phyloP scores from a whole-genome alignment of 2,329 filamentous ascomycete genomes.

The Aspergillus sojae region DNA sequence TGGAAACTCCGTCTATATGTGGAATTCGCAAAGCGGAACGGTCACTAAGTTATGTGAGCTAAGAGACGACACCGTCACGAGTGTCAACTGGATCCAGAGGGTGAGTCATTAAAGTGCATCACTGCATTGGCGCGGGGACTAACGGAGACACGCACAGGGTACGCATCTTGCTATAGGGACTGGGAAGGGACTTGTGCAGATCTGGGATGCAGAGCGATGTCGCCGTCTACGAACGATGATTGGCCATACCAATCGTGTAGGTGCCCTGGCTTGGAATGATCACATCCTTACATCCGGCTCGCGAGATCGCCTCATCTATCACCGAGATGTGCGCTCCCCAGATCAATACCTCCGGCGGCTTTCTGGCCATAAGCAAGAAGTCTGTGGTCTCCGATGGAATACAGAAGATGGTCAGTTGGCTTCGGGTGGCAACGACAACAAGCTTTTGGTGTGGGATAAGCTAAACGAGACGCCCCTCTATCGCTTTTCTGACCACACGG shows the following conservation, averaged over 20 bases:
- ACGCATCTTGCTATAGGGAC: conserved; percentile 96
- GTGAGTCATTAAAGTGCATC: conserved; percentile 39
- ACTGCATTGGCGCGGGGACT: conserved; percentile 11
- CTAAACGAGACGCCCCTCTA: conserved; percentile 87
- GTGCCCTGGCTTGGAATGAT: conserved; percentile 94
- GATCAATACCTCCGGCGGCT: conserved; percentile 88
- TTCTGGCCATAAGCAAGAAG: conserved; percentile 95
- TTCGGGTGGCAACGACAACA: conserved; percentile 97
- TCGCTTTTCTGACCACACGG: conserved; percentile 93
- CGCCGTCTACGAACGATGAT: conserved; percentile 93
- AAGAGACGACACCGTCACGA: conserved; percentile 91
- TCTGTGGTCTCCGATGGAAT: conserved; percentile 97
- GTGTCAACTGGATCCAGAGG: conserved; percentile 97
- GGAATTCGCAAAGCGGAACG: conserved; percentile 88
- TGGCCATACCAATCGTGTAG: conserved; percentile 89
- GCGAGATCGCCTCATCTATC: conserved; percentile 88
- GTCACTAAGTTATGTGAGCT: conserved; percentile 94
- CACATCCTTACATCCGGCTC: conserved; percentile 97
- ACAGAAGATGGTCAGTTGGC: conserved; percentile 92
- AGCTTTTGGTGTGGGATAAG: conserved; percentile 98
- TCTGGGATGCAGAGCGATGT: conserved; percentile 91
- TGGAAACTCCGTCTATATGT: conserved; percentile 94
- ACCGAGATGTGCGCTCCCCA: conserved; percentile 89
- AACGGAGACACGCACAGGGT: conserved; percentile 53
- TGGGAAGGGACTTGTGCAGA: conserved; percentile 90